Evolutionary conservation across 2,329 filamentous ascomycete species (phyloP), one percentile per base, ranked within the genome.

Genomic region (Talaromyces amestolkiae): DNA sequence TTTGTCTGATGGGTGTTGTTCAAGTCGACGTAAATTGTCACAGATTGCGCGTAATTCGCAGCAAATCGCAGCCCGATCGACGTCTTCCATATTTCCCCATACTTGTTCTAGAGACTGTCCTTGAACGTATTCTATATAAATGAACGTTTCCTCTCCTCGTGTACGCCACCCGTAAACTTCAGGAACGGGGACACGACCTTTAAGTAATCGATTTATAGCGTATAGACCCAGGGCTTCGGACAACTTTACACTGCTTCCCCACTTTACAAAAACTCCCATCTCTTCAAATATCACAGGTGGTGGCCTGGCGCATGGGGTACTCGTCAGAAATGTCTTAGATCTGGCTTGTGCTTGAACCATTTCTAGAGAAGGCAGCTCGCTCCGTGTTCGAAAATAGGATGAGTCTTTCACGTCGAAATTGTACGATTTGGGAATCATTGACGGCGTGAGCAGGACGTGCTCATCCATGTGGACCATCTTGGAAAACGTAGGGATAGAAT

Each of bases 101-200:
- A 45, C 49, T 53, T 72, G 56, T 53, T 75, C 71, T 9, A 78
- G 45, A 17, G 72, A 71, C 58, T 65, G 61, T n/a, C 72, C 74
- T 33, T 69, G 10, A n/a, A 76, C 59, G 58, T 70, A 67, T 63
- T 78, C 71, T 74, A 77, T 78, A 61, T 76, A 77, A 58, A 77
- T 72, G 63, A 71, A 77, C 7, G 63, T 67, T 31, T 72, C 62
- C n/a, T 10, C 27, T 27, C 27, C 27, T 3, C 6, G 27, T 27
- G 27, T 27, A 27, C 27, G 27, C 27, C 27, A 27, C 27, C 27
- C 27, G 27, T 27, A 27, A 27, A 27, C 27, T 27, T 27, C 27
- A 6, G 27, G 27, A 27, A 27, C 27, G 3, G 27, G 27, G 27
- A 27, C 27, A 27, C 27, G 27, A 27, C 27, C 27, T 27, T 27